A percentile compares a stretch with the other conserved stretches of the same genome.
phyloP scores from a whole-genome alignment of 345 rosid genomes.

The Mangifera indica region DNA sequence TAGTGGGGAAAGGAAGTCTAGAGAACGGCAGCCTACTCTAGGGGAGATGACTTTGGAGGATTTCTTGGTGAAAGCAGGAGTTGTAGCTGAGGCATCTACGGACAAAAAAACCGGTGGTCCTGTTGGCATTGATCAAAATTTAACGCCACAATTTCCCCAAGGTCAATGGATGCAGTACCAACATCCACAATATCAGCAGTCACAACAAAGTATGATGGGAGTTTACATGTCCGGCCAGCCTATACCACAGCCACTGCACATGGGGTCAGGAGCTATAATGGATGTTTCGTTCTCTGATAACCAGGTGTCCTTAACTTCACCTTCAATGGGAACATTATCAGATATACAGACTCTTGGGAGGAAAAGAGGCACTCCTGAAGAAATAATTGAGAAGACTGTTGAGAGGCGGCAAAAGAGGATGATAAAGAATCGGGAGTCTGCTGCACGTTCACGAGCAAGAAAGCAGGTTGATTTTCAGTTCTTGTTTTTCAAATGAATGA shows the following conservation, averaged over 20 bases:
- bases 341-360: conserved; percentile 77
- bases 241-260: conserved; percentile 52
- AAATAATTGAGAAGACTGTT: conserved; percentile 67
- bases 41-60: conserved; percentile 99
- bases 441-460: conserved; percentile 97
- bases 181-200: conserved; percentile 63
- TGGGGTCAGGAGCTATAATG: conserved; percentile 56
- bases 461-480: conserved; percentile 62
- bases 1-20: conserved; percentile 50
- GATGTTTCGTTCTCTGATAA: conserved; percentile 68
- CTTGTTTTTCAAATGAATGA: not conserved
- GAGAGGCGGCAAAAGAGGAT: conserved; percentile 96
- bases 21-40: conserved; percentile 73
- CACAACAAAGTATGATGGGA: conserved; percentile 63
- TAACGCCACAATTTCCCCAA: conserved; percentile 52
- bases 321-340: conserved; percentile 73
- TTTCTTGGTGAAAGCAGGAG: conserved; percentile 88
- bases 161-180: conserved; percentile 86
- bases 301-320: conserved; percentile 60
- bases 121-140: conserved; percentile 42
- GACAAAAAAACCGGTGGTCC: conserved; percentile 40
- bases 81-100: conserved; percentile 60
- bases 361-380: conserved; percentile 71
- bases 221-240: conserved; percentile 59
- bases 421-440: conserved; percentile 98